These are phyloP conservation scores for Xylaria sp. DNA, from an alignment of 2,329 filamentous ascomycete genomes.

Conservation along the genomic window DNA sequence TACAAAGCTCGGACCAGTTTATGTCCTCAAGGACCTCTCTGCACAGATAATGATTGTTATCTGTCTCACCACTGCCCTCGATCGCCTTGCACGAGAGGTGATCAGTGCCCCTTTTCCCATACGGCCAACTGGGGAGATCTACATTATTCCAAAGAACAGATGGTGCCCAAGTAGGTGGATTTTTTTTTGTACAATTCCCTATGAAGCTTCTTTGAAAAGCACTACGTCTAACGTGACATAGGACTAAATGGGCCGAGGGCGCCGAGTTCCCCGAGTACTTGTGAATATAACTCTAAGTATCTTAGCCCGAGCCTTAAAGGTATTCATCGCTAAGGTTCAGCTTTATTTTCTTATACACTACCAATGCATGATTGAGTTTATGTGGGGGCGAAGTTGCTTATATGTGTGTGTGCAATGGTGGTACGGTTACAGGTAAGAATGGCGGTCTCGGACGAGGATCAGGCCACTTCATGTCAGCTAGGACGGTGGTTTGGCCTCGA, in stretches of 20 bases:
- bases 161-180: constrained; percentile 45
- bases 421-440: background rate
- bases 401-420: background rate
- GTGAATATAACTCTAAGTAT: constrained; percentile 10
- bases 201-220: background rate
- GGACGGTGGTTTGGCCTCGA: background rate
- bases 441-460: constrained; percentile 10
- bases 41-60: constrained; percentile 50
- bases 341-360: constrained; percentile 12
- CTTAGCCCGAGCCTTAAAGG: background rate
- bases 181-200: background rate
- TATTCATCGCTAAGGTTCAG: background rate
- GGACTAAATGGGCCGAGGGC: constrained; percentile 48
- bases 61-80: constrained; percentile 51
- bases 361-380: background rate
- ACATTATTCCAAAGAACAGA: constrained; percentile 48
- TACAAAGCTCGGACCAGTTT: constrained; percentile 51
- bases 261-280: constrained; percentile 66
- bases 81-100: constrained; percentile 42
- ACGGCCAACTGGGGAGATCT: constrained; percentile 48
- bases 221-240: constrained; percentile 36
- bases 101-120: constrained; percentile 46
- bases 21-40: constrained; percentile 49
- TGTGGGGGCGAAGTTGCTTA: constrained; percentile 1
- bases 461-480: constrained; percentile 11